A percentile compares a stretch with the other conserved stretches of the same genome.
Conservation (phyloP, 2,329 filamentous ascomycete genomes). For the Aspergillus floridensis region DNA sequence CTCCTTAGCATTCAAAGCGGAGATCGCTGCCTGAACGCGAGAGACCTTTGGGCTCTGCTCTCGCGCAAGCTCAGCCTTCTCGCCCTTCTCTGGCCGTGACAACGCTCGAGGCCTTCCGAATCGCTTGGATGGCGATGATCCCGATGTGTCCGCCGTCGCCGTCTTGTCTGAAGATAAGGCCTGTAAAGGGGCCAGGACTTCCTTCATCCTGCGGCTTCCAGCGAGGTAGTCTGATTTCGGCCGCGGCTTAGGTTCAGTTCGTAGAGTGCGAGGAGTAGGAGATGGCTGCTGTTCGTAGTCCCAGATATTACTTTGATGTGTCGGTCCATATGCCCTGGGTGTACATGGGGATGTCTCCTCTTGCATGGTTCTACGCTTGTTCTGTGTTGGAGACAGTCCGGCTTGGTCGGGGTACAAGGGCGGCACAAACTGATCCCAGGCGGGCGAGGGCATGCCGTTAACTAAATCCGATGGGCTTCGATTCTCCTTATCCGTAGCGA, state of each 20-base stretch:
- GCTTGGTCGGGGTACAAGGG: constrained; percentile 33
- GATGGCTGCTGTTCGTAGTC: constrained; percentile 51
- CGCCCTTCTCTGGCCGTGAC: constrained; percentile 36
- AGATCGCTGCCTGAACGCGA: constrained; percentile 64
- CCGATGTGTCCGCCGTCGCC: constrained; percentile 11
- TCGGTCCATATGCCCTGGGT: constrained; percentile 58
- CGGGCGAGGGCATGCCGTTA: constrained; percentile 60
- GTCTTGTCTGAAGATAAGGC: constrained; percentile 27
- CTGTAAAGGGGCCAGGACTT: constrained; percentile 30
- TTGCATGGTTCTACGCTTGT: constrained; percentile 46
- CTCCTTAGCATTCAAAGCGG: constrained; percentile 58
- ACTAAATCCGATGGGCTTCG: constrained; percentile 57
- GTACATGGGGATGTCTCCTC: constrained; percentile 60
- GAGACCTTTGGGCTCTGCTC: constrained; percentile 46
- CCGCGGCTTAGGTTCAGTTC: constrained; percentile 42
- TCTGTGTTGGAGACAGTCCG: constrained; percentile 44
- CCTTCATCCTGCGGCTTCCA: constrained; percentile 41
- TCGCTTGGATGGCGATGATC: constrained; percentile 19
- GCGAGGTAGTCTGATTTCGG: constrained; percentile 53
- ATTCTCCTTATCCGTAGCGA: constrained; percentile 77
- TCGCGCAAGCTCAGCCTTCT: constrained; percentile 26
- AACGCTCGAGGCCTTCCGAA: constrained; percentile 25
- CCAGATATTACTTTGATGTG: constrained; percentile 62
- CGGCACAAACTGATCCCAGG: constrained; percentile 72
- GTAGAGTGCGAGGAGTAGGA: constrained; percentile 33